These are phyloP conservation scores for Brettanomyces bruxellensis DNA, from an alignment of 805 yeast species.

Conservation along the genomic window DNA sequence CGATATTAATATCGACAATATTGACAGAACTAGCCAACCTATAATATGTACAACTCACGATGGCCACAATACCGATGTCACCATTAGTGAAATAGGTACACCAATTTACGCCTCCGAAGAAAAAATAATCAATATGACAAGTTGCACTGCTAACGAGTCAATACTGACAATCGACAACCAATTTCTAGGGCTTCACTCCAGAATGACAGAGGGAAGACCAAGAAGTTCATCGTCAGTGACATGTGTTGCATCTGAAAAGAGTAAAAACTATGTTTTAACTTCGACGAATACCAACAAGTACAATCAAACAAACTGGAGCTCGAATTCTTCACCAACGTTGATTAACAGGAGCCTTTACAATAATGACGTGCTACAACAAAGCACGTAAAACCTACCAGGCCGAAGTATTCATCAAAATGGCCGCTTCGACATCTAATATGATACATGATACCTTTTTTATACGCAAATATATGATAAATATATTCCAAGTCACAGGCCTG, in stretches of 20 bases:
- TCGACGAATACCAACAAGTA: too few relatives aligned
- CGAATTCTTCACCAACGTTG: too few relatives aligned
- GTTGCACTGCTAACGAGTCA: too few relatives aligned
- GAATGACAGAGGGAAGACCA: background rate
- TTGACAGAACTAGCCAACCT: background rate
- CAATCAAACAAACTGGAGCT: too few relatives aligned
- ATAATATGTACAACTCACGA: constrained; percentile 35
- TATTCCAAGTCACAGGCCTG: too few relatives aligned
- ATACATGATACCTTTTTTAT: background rate
- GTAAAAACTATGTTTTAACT: too few relatives aligned
- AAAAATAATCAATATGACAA: constrained; percentile 29
- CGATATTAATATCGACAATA: constrained; percentile 3
- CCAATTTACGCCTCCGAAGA: constrained; percentile 51
- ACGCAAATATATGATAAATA: background rate
- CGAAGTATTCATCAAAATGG: too few relatives aligned
- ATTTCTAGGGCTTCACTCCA: constrained; percentile 45
- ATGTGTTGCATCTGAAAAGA: too few relatives aligned
- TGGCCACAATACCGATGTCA: constrained; percentile 27
- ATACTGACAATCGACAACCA: constrained; percentile 42
- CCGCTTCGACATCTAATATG: background rate
- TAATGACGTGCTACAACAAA: too few relatives aligned
- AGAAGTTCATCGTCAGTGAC: too few relatives aligned
- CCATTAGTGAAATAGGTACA: constrained; percentile 40
- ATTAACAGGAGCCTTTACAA: too few relatives aligned
- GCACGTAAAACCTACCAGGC: too few relatives aligned